Base-by-base conservation (phyloP, 1,284 basidiomycete species). In the Cystobasidiaceae sp. region DNA sequence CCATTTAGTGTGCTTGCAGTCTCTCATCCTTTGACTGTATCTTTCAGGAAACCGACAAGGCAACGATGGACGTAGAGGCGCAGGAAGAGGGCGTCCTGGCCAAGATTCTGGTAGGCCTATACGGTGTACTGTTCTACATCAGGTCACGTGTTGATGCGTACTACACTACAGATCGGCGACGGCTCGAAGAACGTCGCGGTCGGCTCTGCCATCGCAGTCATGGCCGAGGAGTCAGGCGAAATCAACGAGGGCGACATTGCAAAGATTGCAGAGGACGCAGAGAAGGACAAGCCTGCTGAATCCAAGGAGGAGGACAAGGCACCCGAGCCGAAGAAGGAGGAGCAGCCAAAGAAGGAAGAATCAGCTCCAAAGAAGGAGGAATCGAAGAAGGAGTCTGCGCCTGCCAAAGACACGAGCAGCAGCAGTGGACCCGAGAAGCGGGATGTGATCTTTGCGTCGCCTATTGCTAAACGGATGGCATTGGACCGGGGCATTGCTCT, bases 61-160 rank as follows among this genome's bases (percentile, higher is more conserved):
- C 94, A 17, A 94, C 92, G 43, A 98, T 98, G 79, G 94, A 98
- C 79, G 94, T 98, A 27, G 94, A 98, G 79, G 92, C 94, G 15
- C 92, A 93, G 79, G 94, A 98, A 54, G 93, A 97, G 72, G 94
- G 94, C 75, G 80, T 97, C 68, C 80, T 98, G 67, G 93, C 89
- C 60, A 97, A 97, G 84, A 96, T 97, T 70, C 68, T 97, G 69
- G 90, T 92, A 71, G 67, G 85, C 77, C 19, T n/a, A n/a, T n/a
- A 21, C 4, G 21, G 27, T 19, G 30, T 59, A 88, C 70, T 84
- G 89, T 65, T 86, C 85, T 77, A n/a, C n/a, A n/a, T n/a, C n/a
- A n/a, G n/a, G n/a, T n/a, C n/a, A n/a, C n/a, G n/a, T n/a, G n/a
- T n/a, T n/a, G n/a, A n/a, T n/a, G n/a, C n/a, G n/a, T n/a, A n/a